Conservation (phyloP, 441 rosid species). For the Syzygium syzygioides region DNA sequence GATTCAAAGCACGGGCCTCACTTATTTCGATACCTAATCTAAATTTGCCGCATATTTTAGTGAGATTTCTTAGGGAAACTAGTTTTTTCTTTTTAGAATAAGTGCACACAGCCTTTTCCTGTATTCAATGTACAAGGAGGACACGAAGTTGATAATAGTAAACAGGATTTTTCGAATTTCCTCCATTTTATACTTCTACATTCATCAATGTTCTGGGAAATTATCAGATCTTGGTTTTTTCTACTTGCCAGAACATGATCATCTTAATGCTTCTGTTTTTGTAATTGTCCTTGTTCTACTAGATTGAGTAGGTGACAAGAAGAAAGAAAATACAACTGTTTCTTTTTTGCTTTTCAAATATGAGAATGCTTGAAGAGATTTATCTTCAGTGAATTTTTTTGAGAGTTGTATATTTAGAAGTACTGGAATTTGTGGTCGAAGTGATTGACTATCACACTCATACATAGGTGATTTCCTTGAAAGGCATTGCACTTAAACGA, state of each 20-base stretch:
- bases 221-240: not conserved
- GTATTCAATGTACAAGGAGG: not conserved
- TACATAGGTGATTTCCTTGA: not conserved
- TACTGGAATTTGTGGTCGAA: not conserved
- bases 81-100: not conserved
- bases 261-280: not conserved
- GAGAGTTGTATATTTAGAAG: not conserved
- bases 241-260: not conserved
- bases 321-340: not conserved
- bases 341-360: not conserved
- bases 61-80: not conserved
- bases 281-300: not conserved
- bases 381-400: not conserved
- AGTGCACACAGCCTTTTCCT: not conserved
- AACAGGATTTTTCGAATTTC: not conserved
- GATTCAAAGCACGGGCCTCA: not conserved
- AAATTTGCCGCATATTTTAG: not conserved
- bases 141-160: not conserved
- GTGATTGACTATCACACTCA: not conserved
- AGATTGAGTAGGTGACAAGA: not conserved
- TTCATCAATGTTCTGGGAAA: not conserved
- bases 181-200: not conserved
- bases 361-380: not conserved
- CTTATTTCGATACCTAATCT: not conserved
- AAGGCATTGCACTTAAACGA: not conserved